phyloP scores from a whole-genome alignment of 208 protist genomes.

The Trypanosoma melophagium region DNA sequence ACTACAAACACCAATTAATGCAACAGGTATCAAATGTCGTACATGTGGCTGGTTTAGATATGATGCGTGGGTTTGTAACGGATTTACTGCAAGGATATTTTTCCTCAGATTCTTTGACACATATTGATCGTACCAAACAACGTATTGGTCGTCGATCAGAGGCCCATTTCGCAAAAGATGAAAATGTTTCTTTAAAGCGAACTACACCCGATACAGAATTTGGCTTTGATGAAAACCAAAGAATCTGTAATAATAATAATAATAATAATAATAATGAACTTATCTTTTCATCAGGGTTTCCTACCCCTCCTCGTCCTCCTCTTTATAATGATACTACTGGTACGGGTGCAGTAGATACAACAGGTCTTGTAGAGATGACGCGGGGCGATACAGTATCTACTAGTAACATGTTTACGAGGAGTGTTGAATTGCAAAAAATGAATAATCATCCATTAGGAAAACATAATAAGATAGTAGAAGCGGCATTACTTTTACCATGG shows the following conservation, averaged over 20 bases:
- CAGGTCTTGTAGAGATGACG: too few relatives aligned
- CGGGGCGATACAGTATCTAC: too few relatives aligned
- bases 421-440: too few relatives aligned
- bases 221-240: not conserved
- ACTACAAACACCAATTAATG: slow-evolving; percentile 56
- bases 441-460: not conserved
- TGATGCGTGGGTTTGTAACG: slow-evolving; percentile 73
- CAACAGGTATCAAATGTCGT: slow-evolving; percentile 72
- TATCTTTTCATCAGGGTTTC: not conserved
- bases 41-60: slow-evolving; percentile 68
- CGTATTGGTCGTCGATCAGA: slow-evolving; percentile 41
- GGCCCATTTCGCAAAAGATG: slow-evolving; percentile 32
- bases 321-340: too few relatives aligned
- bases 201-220: not conserved
- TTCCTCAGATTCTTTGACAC: slow-evolving; percentile 6
- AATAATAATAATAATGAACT: not conserved
- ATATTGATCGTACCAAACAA: slow-evolving; percentile 39
- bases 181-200: not conserved
- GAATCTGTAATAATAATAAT: not conserved
- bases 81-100: slow-evolving; percentile 54
- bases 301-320: too few relatives aligned
- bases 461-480: slow-evolving; percentile 9
- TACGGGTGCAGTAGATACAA: too few relatives aligned
- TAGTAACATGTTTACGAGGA: too few relatives aligned
- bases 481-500: slow-evolving; percentile 18